These are phyloP conservation scores for Silene latifolia DNA, from an alignment of 148 eudicot genomes.

Conservation along the genomic window DNA sequence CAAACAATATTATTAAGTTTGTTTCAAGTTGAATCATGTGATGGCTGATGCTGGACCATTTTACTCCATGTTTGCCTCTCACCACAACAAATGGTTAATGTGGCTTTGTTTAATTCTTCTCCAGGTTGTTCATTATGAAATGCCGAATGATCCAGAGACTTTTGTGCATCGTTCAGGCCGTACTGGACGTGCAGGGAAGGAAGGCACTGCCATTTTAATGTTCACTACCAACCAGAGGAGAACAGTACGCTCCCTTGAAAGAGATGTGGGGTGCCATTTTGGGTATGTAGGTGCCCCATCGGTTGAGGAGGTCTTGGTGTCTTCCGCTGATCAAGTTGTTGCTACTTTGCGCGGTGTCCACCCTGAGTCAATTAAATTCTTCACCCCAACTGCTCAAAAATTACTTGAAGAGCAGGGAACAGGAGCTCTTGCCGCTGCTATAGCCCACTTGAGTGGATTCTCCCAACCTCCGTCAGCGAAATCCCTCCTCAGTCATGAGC, in stretches of 20 bases:
- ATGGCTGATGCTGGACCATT: neutral
- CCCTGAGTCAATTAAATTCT: constrained; percentile 73
- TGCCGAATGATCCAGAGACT: constrained; percentile 95
- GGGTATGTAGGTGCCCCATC: constrained; percentile 66
- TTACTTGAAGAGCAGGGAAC: constrained; percentile 72
- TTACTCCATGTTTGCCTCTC: neutral
- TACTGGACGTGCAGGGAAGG: constrained; percentile 97
- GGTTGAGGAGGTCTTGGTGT: constrained; percentile 67
- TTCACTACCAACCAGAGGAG: constrained; percentile 75
- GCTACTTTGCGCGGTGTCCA: constrained; percentile 84
- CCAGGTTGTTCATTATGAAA: constrained; percentile 87
- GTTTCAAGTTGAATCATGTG: neutral
- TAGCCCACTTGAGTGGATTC: constrained; percentile 94
- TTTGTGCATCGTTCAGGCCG: constrained; percentile 99
- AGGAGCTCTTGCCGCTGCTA: constrained; percentile 91
- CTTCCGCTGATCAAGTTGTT: constrained; percentile 88
- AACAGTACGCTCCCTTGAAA: constrained; percentile 74
- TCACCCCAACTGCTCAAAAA: constrained; percentile 84
- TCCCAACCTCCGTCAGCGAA: constrained; percentile 89
- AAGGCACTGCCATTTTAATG: constrained; percentile 75
- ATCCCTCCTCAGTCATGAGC: constrained; percentile 87
- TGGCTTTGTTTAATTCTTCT: constrained; percentile 13
- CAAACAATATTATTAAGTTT: neutral
- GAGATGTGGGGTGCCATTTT: constrained; percentile 88
- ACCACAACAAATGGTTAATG: neutral